phyloP scores from a whole-genome alignment of 805 yeast species.

The Candida ascalaphidarum region DNA sequence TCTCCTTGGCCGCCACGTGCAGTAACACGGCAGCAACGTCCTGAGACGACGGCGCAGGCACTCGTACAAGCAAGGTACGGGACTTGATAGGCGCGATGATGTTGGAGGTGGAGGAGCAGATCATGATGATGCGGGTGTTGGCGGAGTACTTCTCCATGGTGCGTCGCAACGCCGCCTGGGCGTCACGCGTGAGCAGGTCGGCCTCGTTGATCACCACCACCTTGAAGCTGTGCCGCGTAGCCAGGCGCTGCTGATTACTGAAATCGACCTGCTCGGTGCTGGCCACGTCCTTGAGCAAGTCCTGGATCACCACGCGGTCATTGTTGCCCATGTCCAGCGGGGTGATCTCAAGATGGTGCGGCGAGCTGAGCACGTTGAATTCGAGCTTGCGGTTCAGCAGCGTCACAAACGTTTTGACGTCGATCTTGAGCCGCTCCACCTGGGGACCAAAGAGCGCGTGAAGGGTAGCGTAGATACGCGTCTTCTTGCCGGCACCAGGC shows the following conservation, averaged over 20 bases:
- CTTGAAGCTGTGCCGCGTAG: conserved; percentile 49
- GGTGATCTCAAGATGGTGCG: conserved; percentile 87
- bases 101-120: conserved; percentile 85
- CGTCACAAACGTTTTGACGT: conserved; percentile 76
- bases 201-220: conserved; percentile 88
- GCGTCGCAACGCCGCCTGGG: conserved; percentile 91
- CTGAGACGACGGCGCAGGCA: conserved; percentile 64
- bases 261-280: conserved; percentile 94
- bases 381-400: conserved; percentile 72
- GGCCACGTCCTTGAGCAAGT: conserved; percentile 86
- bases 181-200: conserved; percentile 81
- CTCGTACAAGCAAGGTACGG: conserved; percentile 80
- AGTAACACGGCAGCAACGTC: conserved; percentile 54
- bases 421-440: conserved; percentile 75
- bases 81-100: conserved; percentile 93
- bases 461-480: conserved; percentile 75
- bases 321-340: conserved; percentile 96
- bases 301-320: conserved; percentile 93
- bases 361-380: conserved; percentile 86
- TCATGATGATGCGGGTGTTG: conserved; percentile 73
- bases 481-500: conserved; percentile 94
- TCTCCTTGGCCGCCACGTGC: conserved; percentile 52
- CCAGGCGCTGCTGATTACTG: conserved; percentile 32
- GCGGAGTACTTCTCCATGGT: conserved; percentile 94
- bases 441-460: conserved; percentile 76